These are phyloP conservation scores for Panaeolus papilionaceus DNA, from an alignment of 768 basidiomycete genomes.

Conservation along the genomic window DNA sequence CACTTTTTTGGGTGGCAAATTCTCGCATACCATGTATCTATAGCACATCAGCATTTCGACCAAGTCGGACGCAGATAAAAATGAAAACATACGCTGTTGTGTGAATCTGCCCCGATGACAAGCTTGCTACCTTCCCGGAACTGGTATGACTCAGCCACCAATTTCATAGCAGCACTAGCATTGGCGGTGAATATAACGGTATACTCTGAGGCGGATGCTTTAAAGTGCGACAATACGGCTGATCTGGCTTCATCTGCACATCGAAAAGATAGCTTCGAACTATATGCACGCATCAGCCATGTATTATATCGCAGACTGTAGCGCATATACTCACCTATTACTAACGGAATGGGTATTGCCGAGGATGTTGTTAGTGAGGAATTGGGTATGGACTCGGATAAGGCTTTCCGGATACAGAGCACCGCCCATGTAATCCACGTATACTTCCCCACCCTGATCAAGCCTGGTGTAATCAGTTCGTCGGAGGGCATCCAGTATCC, in stretches of 20 bases:
- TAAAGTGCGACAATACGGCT: constrained; percentile 79
- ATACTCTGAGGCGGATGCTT: constrained; percentile 72
- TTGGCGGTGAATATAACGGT: constrained; percentile 86
- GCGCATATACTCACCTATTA: constrained; percentile 66
- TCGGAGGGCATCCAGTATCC: constrained; percentile 74
- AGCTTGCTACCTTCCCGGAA: constrained; percentile 64
- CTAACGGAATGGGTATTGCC: constrained; percentile 89
- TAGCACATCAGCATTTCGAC: constrained; percentile 10
- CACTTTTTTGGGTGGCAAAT: constrained; percentile 64
- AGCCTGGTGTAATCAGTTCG: constrained; percentile 66
- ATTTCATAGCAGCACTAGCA: constrained; percentile 79
- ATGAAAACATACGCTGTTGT: constrained; percentile 67
- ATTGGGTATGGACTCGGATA: constrained; percentile 70
- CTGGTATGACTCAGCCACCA: constrained; percentile 83
- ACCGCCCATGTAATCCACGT: constrained; percentile 89
- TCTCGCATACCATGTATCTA: constrained; percentile 76
- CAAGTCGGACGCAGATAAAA: constrained; percentile 5
- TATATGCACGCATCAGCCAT: constrained; percentile 33
- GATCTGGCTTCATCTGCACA: constrained; percentile 73
- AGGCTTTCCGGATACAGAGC: constrained; percentile 82
- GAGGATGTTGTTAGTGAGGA: constrained; percentile 68
- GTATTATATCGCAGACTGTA: constrained; percentile 1
- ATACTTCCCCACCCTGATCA: constrained; percentile 70
- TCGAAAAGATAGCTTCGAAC: constrained; percentile 72
- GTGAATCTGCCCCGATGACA: constrained; percentile 78